phyloP scores from a whole-genome alignment of 768 basidiomycete genomes.

The Suillus clintonianus region DNA sequence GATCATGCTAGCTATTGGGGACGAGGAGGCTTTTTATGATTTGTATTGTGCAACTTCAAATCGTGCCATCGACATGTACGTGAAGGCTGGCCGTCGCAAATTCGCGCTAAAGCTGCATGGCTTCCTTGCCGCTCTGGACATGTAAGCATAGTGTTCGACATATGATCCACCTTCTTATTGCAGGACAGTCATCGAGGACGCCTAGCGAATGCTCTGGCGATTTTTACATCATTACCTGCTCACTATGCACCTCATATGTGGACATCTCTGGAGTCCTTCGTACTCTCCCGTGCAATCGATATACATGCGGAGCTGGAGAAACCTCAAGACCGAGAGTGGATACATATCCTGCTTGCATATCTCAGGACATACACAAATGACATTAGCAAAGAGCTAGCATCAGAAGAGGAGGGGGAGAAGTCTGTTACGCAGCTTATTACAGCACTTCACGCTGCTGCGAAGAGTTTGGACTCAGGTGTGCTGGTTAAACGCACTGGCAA shows the following conservation, averaged over 20 bases:
- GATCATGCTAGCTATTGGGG: conserved; percentile 56
- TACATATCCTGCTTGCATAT: conserved; percentile 75
- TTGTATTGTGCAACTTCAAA: conserved; percentile 77
- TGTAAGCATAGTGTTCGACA: conserved; percentile 54
- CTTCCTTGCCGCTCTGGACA: conserved; percentile 82
- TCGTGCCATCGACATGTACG: conserved; percentile 82
- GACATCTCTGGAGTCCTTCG: conserved; percentile 77
- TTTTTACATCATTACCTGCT: conserved; percentile 79
- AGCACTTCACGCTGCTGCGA: conserved; percentile 49
- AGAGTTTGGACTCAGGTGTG: conserved; percentile 56
- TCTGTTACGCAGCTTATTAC: conserved; percentile 56
- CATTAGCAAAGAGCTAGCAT: conserved; percentile 51
- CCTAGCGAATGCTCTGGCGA: conserved; percentile 60
- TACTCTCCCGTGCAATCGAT: conserved; percentile 74
- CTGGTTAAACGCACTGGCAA: not conserved
- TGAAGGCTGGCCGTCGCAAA: conserved; percentile 79
- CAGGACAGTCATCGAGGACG: conserved; percentile 64
- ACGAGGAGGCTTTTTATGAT: conserved; percentile 69
- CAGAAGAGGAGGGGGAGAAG: conserved; percentile 48
- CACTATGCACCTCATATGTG: conserved; percentile 84
- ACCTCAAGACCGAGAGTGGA: conserved; percentile 75
- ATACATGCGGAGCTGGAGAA: conserved; percentile 60
- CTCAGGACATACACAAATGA: conserved; percentile 68
- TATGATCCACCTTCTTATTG: conserved; percentile 1
- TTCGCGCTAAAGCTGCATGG: conserved; percentile 87